Base-by-base conservation (phyloP, 805 yeast genomes). In the Ogataea sp. region DNA sequence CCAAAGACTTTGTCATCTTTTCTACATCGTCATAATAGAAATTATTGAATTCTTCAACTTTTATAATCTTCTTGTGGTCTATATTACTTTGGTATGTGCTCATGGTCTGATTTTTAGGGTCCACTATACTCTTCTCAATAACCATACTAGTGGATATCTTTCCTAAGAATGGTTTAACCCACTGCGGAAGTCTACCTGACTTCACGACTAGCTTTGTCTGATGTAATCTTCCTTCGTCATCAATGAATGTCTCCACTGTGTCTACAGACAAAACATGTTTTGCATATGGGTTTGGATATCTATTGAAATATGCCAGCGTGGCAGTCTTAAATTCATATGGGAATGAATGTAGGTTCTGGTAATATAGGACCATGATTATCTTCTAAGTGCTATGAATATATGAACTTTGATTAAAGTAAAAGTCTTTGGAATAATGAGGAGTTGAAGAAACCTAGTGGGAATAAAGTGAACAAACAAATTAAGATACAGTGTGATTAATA, bases 261-360 rank as follows among this genome's bases (percentile, higher is more conserved):
- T 89, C 97, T 21, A 78, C 78, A 7, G 95, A 82, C 27, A 80
- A 65, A 11, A 90, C 96, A 62, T 90, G 96, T 9, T 75, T 65
- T 15, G 96, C 80, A 56, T 71, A 88, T 2, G 97, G 97, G 56
- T 80, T 80, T 13, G 81, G 81, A 48, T 80, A 80, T 48, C 81
- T 65, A 61, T 78, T 80, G 61, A 85, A 80, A 55, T 82, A 80
- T 1, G 95, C 95, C 36, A 80, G 64, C 2, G 87, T 70, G 3
- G 84, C 86, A 0, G 90, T 81, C 37, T 70, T 68, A 51, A 88
- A 88, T 48, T 79, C 80, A 56, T 75, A 74, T 38, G 70, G 62
- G 55, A 70, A 83, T n/a, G 65, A 55, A 54, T 78, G 83, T n/a
- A 62, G 50, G 44, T 70, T 70, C 44, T 70, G 67, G 55, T 73